Base-by-base conservation (phyloP, 2,329 filamentous ascomycete species). In the Dactylonectria macrodidyma region DNA sequence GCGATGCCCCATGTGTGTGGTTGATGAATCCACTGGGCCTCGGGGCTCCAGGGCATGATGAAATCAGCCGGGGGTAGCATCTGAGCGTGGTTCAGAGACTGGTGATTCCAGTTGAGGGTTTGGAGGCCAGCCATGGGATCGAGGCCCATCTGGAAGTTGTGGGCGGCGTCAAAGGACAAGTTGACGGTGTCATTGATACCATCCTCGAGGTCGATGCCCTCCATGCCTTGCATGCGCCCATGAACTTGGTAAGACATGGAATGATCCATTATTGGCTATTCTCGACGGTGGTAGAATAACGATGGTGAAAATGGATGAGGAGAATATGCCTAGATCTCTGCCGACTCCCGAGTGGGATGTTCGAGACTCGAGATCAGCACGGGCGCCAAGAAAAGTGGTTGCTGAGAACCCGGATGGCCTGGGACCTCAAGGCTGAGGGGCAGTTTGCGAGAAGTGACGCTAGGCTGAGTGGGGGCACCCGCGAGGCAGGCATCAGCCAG, bases 351-450 rank as follows among this genome's bases (percentile, higher is more conserved):
- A 58, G 62, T 72, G 71, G 72, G 66, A 70, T 69, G 72, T 65
- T 72, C 51, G 7, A 61, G 54, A 56, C 52, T 62, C 33, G 57
- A 65, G 46, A 62, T 58, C 47, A 33, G 57, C 46, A 65, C 65
- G 50, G 65, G 66, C 65, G 67, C 67, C 64, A 62, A 72, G 71
- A 72, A 65, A 59, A 55, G 68, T 36, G 58, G 50, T 50, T 59
- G 48, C 59, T 74, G 76, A 78, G 76, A 75, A 78, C 77, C 76
- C 73, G 72, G 76, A 78, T 77, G 77, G 76, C 69, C 76, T 71
- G 48, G 63, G 63, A 66, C 70, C 67, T 70, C 59, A 69, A 59
- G 62, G 34, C 59, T 63, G 71, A 73, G 71, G 71, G 71, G 71
- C 66, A 70, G 52, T 71, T 67, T 67, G 63, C 58, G 52, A 61